These are phyloP conservation scores for Alternaria brassicicola DNA, from an alignment of 2,329 filamentous ascomycete genomes.

Conservation along the genomic window DNA sequence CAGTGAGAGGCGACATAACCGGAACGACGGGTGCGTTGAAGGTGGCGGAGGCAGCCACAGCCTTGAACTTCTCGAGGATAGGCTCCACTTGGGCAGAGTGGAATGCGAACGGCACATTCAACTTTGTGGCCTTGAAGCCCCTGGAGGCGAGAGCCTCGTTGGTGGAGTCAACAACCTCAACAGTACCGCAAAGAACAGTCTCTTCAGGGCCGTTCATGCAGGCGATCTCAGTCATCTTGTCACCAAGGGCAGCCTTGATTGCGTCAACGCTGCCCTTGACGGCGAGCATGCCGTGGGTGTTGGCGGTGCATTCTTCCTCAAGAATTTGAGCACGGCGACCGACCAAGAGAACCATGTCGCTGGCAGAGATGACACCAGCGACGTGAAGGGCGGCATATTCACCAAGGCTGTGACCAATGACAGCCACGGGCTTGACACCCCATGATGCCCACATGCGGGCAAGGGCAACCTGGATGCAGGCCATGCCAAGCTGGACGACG, in stretches of 20 bases:
- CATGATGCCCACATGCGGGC: constrained; percentile 61
- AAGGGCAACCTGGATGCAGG: constrained; percentile 60
- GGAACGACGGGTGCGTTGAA: constrained; percentile 66
- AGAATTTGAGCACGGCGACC: constrained; percentile 71
- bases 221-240: constrained; percentile 62
- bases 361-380: constrained; percentile 72
- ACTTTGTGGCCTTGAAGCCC: constrained; percentile 65
- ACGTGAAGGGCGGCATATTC: constrained; percentile 76
- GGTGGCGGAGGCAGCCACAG: constrained; percentile 58
- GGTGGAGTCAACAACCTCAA: constrained; percentile 64
- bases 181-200: constrained; percentile 72
- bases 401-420: constrained; percentile 67
- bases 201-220: constrained; percentile 79
- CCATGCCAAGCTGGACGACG: constrained; percentile 60
- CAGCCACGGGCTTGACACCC: constrained; percentile 60
- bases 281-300: constrained; percentile 71
- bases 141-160: constrained; percentile 56
- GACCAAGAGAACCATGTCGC: constrained; percentile 74
- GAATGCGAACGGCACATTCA: constrained; percentile 72
- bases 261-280: constrained; percentile 60
- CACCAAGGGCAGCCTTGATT: constrained; percentile 60
- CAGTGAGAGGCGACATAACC: constrained; percentile 71
- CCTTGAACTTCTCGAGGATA: constrained; percentile 66
- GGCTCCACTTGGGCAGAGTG: constrained; percentile 70
- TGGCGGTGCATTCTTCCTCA: constrained; percentile 66